These are phyloP conservation scores for Madurella mycetomatis DNA, from an alignment of 2,329 filamentous ascomycete species.

Conservation along the genomic window DNA sequence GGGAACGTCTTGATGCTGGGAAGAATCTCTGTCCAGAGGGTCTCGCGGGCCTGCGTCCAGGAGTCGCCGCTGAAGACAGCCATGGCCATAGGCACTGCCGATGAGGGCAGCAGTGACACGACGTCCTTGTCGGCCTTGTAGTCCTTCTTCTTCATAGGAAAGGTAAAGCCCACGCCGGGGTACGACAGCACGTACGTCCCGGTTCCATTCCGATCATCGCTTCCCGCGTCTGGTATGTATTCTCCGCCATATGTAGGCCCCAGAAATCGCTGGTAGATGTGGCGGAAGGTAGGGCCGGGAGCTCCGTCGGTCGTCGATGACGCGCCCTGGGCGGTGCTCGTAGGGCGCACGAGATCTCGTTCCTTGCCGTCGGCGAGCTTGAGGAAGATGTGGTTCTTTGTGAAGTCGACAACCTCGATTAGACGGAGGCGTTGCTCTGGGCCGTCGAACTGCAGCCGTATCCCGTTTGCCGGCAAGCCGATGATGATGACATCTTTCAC, in stretches of 20 bases:
- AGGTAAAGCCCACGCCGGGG: constrained; percentile 89
- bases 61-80: constrained; percentile 86
- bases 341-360: constrained; percentile 69
- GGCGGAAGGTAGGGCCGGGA: constrained; percentile 71
- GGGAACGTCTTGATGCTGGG: constrained; percentile 69
- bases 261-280: constrained; percentile 89
- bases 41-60: constrained; percentile 77
- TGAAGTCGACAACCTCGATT: constrained; percentile 88
- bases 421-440: constrained; percentile 85
- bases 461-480: constrained; percentile 74
- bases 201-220: constrained; percentile 29
- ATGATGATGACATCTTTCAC: constrained; percentile 71
- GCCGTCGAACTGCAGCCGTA: constrained; percentile 89
- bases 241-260: constrained; percentile 93
- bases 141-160: constrained; percentile 67
- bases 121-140: constrained; percentile 78
- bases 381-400: constrained; percentile 77
- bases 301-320: constrained; percentile 22
- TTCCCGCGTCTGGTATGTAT: constrained; percentile 64
- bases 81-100: constrained; percentile 76
- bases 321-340: constrained; percentile 33
- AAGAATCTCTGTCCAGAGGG: constrained; percentile 70
- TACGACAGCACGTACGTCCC: constrained; percentile 82
- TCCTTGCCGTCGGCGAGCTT: constrained; percentile 57
- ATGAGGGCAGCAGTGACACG: constrained; percentile 77